Base-by-base conservation (phyloP, 2,329 filamentous ascomycete species). In the Lithohypha guttulata region DNA sequence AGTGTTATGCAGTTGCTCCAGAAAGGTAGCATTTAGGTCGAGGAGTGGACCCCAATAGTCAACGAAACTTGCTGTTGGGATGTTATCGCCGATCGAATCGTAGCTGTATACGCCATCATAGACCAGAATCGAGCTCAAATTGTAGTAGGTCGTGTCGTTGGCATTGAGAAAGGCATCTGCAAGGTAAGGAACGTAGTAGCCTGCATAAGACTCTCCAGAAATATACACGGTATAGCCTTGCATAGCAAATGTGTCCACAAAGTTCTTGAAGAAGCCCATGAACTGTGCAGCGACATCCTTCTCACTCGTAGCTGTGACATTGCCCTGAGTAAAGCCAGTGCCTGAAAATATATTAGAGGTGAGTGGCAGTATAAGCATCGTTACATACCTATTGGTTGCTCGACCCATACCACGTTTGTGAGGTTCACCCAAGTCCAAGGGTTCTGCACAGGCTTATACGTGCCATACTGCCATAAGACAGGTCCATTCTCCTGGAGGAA, bases 231-330 rank as follows among this genome's bases (percentile, higher is more conserved):
- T 81, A 51, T 71, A 75, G 9, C 71, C 70, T 14, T 81, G 68
- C 51, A 84, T 65, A n/a, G 60, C 65, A 49, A 86, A 86, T 0
- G 76, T 77, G 22, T 82, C 66, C 42, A 84, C 62, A 50, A 85
- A 86, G 61, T 84, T 84, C 62, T 79, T 78, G 69, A 77, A 86
- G 61, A 85, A 91, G 34, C 79, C 79, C 11, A 81, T 65, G 55
- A 89, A 85, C 49, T 87, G 73, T n/a, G 63, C 59, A 0, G 80
- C 79, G 1, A 81, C 68, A 47, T 85, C 80, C 20, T 75, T 70
- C 48, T 84, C 77, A 49, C 71, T 73, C 3, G 65, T 75, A 7
- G 79, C 79, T 0, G 71, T 81, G 3, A 75, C 66, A 0, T 61
- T 71, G 10, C 81, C 81, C 22, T 73, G 69, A 0, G 76, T 73